Base-by-base conservation (phyloP, 164 flowering plant genomes). In the Vitis labrusca region DNA sequence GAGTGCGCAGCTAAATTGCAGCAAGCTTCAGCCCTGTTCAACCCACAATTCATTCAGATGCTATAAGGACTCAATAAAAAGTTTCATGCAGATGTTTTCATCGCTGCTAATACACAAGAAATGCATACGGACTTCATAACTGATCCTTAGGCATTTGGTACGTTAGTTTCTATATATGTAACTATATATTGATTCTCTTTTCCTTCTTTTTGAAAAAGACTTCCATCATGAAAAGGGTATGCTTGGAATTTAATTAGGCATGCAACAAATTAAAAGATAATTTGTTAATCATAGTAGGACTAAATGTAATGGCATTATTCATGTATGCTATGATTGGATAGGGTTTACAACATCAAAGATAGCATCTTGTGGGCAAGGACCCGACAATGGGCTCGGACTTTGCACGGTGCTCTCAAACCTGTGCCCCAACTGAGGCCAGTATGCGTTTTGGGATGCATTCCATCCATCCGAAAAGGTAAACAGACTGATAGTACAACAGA, bases 291-390 rank as follows among this genome's bases (percentile, higher is more conserved):
- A 32, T 3, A 0, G 6, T 32, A 3, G 6, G 1, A 19, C 23
- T 19, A 32, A 3, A 1, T 32, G 44, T 32, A 32, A 32, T 32
- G 6, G 4, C 44, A 57, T 16, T 15, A 13, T 57, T 57, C 3
- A 16, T 29, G 2, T 60, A 27, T 29, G 15, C 5, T 5, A 30
- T 29, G 63, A 29, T 2, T 50, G 32, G 30, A 9, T 51, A 77
- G 80, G 80, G 30, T 77, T 77, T 70, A 47, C 4, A 0, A 73
- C 74, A 63, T 70, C 80, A 13, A 66, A 72, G 68, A 16, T 66
- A 13, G 80, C 80, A 44, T 76, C 77, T 19, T 77, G 80, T 63
- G 80, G 80, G 5, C 77, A 77, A 73, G 74, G 80, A 37, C 77
- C 77, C 1, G 65, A 73, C 67, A 75, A 70, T 66, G 78, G 81